A percentile compares a stretch with the other conserved stretches of the same genome.
Conservation (phyloP, 2,329 filamentous ascomycete species). For the Aspergillus persii region DNA sequence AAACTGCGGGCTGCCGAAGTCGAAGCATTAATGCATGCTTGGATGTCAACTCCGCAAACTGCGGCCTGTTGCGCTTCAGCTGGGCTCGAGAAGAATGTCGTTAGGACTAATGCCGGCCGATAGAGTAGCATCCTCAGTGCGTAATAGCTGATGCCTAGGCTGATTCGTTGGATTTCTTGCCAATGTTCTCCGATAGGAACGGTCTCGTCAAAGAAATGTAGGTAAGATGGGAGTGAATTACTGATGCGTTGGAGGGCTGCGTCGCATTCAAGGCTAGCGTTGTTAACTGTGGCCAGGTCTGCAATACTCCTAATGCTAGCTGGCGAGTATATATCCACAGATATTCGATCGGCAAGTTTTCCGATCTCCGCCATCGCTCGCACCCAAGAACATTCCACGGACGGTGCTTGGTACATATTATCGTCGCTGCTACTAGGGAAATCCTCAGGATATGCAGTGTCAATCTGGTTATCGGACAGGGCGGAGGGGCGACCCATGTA, state of each 20-base stretch:
- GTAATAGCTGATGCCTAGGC: constrained; percentile 9
- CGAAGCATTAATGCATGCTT: constrained; percentile 8
- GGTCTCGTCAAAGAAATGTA: constrained; percentile 14
- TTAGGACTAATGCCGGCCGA: constrained; percentile 9
- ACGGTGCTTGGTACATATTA: neutral
- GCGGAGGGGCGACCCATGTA: constrained; percentile 14
- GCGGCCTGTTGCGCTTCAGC: constrained; percentile 5
- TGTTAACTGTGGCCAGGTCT: constrained; percentile 5
- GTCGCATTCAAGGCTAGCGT: constrained; percentile 10
- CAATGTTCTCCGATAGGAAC: constrained; percentile 9
- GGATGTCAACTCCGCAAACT: constrained; percentile 3
- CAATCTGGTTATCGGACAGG: constrained; percentile 13
- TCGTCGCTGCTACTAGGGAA: neutral
- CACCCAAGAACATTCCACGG: constrained; percentile 7
- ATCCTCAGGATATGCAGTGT: constrained; percentile 14
- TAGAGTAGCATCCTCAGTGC: constrained; percentile 11
- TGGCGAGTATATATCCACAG: constrained; percentile 11
- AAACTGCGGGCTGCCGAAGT: constrained; percentile 8
- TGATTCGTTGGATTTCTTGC: constrained; percentile 16
- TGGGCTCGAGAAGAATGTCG: constrained; percentile 10
- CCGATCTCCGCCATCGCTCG: constrained; percentile 12
- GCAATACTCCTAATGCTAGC: constrained; percentile 8
- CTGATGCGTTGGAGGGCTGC: constrained; percentile 7
- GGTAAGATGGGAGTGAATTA: constrained; percentile 4
- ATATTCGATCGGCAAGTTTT: constrained; percentile 12